A percentile compares a stretch with the other conserved stretches of the same genome.
Evolutionary conservation across 106 monocot genomes (phyloP).

Genomic region (Dioscorea dumetorum): DNA sequence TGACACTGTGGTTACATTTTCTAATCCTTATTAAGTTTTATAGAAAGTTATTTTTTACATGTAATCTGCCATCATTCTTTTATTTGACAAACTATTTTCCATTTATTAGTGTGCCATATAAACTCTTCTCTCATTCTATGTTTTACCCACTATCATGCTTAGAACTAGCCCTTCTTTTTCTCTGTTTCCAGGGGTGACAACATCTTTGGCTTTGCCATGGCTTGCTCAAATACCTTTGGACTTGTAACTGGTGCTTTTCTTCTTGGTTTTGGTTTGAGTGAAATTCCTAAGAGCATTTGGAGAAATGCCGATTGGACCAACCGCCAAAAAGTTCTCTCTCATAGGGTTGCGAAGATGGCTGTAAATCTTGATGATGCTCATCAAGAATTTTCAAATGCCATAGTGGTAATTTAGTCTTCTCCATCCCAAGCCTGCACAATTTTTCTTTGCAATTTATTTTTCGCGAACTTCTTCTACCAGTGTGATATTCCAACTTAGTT

Average conservation of each 20-base stretch:
- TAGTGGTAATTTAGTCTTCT: conserved; percentile 52
- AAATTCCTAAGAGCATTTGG: conserved; percentile 98
- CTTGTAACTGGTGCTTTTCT: conserved; percentile 99
- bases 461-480: no score
- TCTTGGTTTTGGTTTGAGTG: conserved; percentile 97
- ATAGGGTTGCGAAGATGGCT: conserved; percentile 95
- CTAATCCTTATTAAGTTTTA: no score
- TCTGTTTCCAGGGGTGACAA: conserved; percentile 45
- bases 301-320: conserved; percentile 86
- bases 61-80: no score
- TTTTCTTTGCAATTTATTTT: no score
- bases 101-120: no score
- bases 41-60: no score
- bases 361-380: conserved; percentile 95
- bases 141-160: no score
- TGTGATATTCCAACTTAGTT: no score
- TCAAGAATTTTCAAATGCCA: conserved; percentile 95
- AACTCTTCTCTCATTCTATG: no score
- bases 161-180: conserved; percentile 1
- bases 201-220: conserved; percentile 80
- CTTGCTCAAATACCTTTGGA: conserved; percentile 99
- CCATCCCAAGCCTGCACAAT: neutral
- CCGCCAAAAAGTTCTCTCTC: conserved; percentile 92
- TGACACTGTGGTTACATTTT: no score
- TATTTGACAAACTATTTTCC: no score